Conservation (phyloP, 2,329 filamentous ascomycete genomes). For the Stagonosporopsis chrysanthemi region DNA sequence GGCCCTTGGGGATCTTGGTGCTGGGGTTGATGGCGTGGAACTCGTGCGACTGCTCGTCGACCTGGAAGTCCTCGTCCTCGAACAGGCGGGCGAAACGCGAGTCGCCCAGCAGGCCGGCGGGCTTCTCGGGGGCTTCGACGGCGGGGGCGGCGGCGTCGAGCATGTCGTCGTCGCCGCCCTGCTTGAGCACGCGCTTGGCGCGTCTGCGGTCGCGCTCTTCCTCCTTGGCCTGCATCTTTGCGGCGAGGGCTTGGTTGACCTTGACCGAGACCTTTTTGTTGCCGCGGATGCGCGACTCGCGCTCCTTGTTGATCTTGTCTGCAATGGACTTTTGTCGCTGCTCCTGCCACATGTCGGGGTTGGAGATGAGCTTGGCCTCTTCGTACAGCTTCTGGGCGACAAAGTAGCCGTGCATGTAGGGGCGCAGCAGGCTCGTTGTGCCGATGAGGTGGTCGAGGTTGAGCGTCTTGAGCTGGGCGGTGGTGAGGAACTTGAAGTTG, state of each 20-base stretch:
- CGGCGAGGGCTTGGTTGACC: conserved; percentile 81
- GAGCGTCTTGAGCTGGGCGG: conserved; percentile 83
- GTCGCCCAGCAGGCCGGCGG: conserved; percentile 73
- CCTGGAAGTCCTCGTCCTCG: conserved; percentile 89
- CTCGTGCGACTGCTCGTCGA: conserved; percentile 88
- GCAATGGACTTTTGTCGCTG: conserved; percentile 89
- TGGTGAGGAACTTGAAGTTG: conserved; percentile 97
- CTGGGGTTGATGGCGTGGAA: conserved; percentile 91
- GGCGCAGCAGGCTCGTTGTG: conserved; percentile 85
- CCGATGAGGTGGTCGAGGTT: conserved; percentile 89
- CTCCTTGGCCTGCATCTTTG: conserved; percentile 70
- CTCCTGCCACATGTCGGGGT: conserved; percentile 93
- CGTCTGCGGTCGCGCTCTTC: conserved; percentile 67
- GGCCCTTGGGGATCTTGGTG: conserved; percentile 65
- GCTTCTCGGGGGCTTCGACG: conserved; percentile 46
- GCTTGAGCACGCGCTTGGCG: conserved; percentile 62
- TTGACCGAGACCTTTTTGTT: conserved; percentile 90
- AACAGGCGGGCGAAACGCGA: conserved; percentile 88
- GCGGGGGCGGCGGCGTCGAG: conserved; percentile 39
- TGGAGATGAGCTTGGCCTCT: conserved; percentile 89
- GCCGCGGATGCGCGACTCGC: conserved; percentile 91
- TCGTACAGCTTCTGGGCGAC: conserved; percentile 95
- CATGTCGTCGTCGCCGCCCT: conserved; percentile 63
- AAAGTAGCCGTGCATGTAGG: conserved; percentile 99
- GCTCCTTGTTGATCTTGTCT: conserved; percentile 95